Conservation (phyloP, 2,329 filamentous ascomycete species). For the Xylogone sp. region DNA sequence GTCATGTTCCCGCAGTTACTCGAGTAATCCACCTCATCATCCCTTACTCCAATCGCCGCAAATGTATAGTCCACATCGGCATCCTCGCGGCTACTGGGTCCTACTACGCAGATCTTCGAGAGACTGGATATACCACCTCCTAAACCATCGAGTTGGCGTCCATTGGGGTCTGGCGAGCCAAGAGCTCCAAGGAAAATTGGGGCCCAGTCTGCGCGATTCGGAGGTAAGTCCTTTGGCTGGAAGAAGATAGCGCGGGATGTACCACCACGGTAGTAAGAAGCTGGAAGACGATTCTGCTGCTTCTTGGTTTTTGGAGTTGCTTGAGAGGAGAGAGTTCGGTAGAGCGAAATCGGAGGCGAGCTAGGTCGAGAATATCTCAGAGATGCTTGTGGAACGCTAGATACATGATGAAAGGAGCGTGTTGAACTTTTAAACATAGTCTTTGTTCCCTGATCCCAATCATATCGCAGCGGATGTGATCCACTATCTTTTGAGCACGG, state of each 20-base stretch:
- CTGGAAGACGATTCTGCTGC: constrained; percentile 36
- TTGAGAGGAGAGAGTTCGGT: background rate
- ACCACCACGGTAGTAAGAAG: constrained; percentile 63
- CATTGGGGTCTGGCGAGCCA: constrained; percentile 62
- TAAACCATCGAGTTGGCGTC: constrained; percentile 68
- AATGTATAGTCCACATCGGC: constrained; percentile 70
- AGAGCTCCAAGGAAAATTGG: constrained; percentile 56
- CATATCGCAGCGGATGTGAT: background rate
- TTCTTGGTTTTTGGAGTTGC: background rate
- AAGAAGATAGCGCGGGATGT: constrained; percentile 67
- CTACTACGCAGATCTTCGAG: constrained; percentile 68
- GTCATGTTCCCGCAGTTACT: constrained; percentile 78
- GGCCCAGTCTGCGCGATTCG: constrained; percentile 40
- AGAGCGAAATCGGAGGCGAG: background rate
- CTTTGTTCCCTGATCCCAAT: background rate
- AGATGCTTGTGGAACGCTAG: background rate
- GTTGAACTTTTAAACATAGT: background rate
- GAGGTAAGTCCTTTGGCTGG: constrained; percentile 47
- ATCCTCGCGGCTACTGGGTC: constrained; percentile 40
- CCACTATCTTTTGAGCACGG: no score
- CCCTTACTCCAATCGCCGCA: constrained; percentile 61
- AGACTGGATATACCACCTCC: constrained; percentile 66
- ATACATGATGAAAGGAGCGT: background rate
- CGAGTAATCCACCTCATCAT: constrained; percentile 58
- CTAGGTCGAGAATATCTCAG: background rate